These are phyloP conservation scores for Sedum album DNA, from an alignment of 164 flowering plant species.

Conservation along the genomic window DNA sequence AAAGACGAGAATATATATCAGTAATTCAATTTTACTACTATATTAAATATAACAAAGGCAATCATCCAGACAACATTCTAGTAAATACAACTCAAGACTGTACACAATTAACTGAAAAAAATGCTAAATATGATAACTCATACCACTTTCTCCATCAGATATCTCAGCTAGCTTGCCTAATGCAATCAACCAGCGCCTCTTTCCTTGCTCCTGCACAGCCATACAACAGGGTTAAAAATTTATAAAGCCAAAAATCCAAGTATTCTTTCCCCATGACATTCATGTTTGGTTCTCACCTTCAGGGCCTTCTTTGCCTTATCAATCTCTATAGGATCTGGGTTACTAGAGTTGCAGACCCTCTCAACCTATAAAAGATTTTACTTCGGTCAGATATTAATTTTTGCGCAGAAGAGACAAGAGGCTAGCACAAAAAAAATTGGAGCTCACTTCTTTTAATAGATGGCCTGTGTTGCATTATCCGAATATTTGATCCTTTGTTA, in stretches of 20 bases:
- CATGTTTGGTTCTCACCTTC: slow-evolving; percentile 26
- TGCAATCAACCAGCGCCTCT: neutral
- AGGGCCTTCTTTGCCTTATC: slow-evolving; percentile 36
- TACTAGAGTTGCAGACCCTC: slow-evolving; percentile 30
- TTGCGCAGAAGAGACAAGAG: too few relatives aligned
- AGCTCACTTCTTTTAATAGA: slow-evolving; percentile 31
- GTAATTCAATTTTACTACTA: neutral
- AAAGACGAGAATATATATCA: neutral
- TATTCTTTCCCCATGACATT: neutral
- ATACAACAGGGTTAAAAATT: neutral
- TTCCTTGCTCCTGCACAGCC: slow-evolving; percentile 6
- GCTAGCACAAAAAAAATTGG: neutral
- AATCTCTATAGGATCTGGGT: slow-evolving; percentile 31
- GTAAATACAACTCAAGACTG: too few relatives aligned
- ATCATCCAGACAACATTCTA: neutral
- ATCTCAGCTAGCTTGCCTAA: neutral
- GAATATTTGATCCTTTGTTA: slow-evolving; percentile 25
- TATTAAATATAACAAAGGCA: neutral
- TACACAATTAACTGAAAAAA: too few relatives aligned
- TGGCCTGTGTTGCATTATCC: slow-evolving; percentile 32
- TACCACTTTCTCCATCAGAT: slow-evolving; percentile 6
- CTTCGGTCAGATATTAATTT: neutral
- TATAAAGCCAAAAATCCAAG: neutral
- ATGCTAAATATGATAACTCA: neutral
- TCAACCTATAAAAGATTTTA: slow-evolving; percentile 24